phyloP scores from a whole-genome alignment of 305 asterid species.

The Striga hermonthica region DNA sequence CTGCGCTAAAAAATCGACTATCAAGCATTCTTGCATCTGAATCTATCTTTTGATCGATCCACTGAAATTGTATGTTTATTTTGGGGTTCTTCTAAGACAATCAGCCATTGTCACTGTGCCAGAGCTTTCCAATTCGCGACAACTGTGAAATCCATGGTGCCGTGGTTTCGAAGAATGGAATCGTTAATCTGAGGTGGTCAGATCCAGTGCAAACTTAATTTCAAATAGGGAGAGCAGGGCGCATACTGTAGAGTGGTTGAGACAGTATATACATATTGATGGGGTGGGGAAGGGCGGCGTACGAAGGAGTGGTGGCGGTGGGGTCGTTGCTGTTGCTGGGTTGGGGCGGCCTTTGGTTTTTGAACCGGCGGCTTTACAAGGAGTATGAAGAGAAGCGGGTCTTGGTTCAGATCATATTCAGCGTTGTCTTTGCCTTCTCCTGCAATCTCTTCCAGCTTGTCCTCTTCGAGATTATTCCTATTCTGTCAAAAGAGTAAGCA shows the following conservation, averaged over 20 bases:
- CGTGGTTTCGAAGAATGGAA: constrained; percentile 29
- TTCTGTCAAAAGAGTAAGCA: constrained; percentile 76
- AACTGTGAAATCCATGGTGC: constrained; percentile 23
- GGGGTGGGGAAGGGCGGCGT: constrained; percentile 78
- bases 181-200: constrained; percentile 31
- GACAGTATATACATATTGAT: constrained; percentile 32
- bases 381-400: constrained; percentile 97
- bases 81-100: constrained; percentile 29
- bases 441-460: constrained; percentile 97
- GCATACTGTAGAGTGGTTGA: constrained; percentile 15
- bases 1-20: neutral
- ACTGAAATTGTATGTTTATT: neutral
- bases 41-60: constrained; percentile 31
- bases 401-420: constrained; percentile 93
- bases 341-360: constrained; percentile 92
- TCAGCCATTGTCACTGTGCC: constrained; percentile 16
- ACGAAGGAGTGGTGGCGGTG: constrained; percentile 72
- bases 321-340: constrained; percentile 78
- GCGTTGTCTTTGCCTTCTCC: constrained; percentile 89
- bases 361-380: constrained; percentile 87
- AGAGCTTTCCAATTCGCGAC: constrained; percentile 31
- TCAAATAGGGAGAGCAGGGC: neutral
- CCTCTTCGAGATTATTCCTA: constrained; percentile 85
- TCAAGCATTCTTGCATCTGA: constrained; percentile 20
- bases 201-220: neutral